These are phyloP conservation scores for Gossypium mustelinum DNA, from an alignment of 345 rosid genomes.

Conservation along the genomic window DNA sequence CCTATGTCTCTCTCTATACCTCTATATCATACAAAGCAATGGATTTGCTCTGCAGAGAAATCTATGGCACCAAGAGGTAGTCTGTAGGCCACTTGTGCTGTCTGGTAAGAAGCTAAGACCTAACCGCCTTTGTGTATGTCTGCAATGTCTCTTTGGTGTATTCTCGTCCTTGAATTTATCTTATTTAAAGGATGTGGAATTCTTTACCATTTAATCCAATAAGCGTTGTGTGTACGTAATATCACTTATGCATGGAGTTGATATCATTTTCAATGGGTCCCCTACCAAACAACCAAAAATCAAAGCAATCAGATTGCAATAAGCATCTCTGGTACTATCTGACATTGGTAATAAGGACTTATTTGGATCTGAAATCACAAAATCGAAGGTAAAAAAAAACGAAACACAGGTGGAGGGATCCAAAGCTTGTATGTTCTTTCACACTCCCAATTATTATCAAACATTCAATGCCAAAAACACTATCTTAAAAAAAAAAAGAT, in stretches of 20 bases:
- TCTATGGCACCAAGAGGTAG: constrained; percentile 14
- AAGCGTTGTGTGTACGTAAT: too few relatives aligned
- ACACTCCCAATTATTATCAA: background rate
- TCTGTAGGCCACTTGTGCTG: constrained; percentile 13
- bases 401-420: constrained; percentile 29
- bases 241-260: too few relatives aligned
- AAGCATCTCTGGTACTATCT: background rate
- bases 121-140: constrained; percentile 20
- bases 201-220: too few relatives aligned
- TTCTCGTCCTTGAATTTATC: too few relatives aligned
- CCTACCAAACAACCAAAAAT: background rate
- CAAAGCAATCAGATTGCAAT: background rate
- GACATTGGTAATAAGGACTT: constrained; percentile 12
- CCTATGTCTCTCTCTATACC: constrained; percentile 14
- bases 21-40: constrained; percentile 1
- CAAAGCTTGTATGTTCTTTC: constrained; percentile 31
- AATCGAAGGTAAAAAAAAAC: background rate
- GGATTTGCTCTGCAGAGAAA: background rate
- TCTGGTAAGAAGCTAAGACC: constrained; percentile 18
- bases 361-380: constrained; percentile 20
- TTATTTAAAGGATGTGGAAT: too few relatives aligned
- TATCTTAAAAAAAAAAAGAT: background rate
- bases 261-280: background rate
- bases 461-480: constrained; percentile 26
- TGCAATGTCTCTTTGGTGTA: background rate